These are phyloP conservation scores for Dacryopinax primogenitus DNA, from an alignment of 768 basidiomycete species.

Conservation along the genomic window DNA sequence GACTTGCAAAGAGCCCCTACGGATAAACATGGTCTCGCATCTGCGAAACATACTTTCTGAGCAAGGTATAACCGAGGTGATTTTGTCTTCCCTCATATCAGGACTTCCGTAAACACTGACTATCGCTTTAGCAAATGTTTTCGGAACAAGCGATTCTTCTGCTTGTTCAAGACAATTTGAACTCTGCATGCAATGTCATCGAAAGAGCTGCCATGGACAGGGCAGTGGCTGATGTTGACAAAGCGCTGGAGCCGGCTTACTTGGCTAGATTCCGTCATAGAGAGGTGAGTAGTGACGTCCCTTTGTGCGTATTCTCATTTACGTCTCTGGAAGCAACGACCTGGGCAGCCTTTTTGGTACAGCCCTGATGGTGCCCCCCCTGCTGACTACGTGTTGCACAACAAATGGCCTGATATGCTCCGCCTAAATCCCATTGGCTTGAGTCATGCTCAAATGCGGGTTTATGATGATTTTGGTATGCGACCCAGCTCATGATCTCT, in stretches of 20 bases:
- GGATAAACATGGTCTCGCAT: constrained; percentile 80
- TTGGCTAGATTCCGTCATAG: constrained; percentile 74
- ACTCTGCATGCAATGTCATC: constrained; percentile 84
- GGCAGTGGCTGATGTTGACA: constrained; percentile 84
- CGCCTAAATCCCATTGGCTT: constrained; percentile 74
- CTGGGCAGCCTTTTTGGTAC: constrained; percentile 79
- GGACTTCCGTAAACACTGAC: neutral
- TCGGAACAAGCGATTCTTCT: constrained; percentile 64
- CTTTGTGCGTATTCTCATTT: constrained; percentile 8
- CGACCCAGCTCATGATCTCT: constrained; percentile 17
- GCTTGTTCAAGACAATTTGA: constrained; percentile 83
- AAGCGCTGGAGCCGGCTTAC: constrained; percentile 69
- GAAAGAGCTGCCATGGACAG: constrained; percentile 97
- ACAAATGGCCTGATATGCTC: constrained; percentile 73
- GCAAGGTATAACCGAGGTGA: constrained; percentile 78
- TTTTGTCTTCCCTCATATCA: constrained; percentile 10
- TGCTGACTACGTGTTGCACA: constrained; percentile 34
- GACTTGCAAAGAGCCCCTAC: constrained; percentile 93
- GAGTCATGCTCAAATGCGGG: constrained; percentile 63
- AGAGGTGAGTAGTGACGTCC: constrained; percentile 40
- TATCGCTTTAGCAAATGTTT: constrained; percentile 43
- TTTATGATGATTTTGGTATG: constrained; percentile 90
- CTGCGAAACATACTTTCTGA: constrained; percentile 71
- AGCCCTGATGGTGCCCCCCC: constrained; percentile 43
- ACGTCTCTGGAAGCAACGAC: constrained; percentile 41